Percentiles rank a stretch among this genome's conserved stretches.
Evolutionary conservation across 805 yeast species (phyloP).

Genomic region (Yarrowia keelungensis): DNA sequence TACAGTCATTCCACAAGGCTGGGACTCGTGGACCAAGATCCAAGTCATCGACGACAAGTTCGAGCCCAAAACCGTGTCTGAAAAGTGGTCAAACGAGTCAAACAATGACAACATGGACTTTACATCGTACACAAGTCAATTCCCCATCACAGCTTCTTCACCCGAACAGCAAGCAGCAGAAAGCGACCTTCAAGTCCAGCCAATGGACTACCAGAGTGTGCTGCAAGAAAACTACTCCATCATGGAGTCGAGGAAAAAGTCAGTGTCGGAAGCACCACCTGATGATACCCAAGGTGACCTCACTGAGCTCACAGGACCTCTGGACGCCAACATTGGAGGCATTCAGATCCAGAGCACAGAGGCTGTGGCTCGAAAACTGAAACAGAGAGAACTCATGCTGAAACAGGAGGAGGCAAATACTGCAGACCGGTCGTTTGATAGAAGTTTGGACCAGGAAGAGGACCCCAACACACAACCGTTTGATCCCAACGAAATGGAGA

Average conservation of each 20-base stretch:
- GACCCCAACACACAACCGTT: constrained; percentile 26
- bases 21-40: constrained; percentile 50
- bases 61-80: constrained; percentile 42
- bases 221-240: constrained; percentile 42
- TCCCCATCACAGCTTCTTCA: neutral
- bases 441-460: constrained; percentile 40
- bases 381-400: constrained; percentile 41
- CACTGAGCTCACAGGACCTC: constrained; percentile 29
- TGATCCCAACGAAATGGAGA: constrained; percentile 42
- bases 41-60: constrained; percentile 44
- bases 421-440: constrained; percentile 40
- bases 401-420: constrained; percentile 41
- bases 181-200: constrained; percentile 18
- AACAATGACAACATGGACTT: constrained; percentile 26
- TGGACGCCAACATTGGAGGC: constrained; percentile 43
- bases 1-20: constrained; percentile 49
- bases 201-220: constrained; percentile 43
- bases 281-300: constrained; percentile 13
- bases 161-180: neutral
- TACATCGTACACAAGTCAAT: neutral
- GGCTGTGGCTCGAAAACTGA: constrained; percentile 43
- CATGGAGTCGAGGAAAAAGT: constrained; percentile 36
- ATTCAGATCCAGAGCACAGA: constrained; percentile 45
- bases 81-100: constrained; percentile 43
- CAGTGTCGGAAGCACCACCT: neutral